Evolutionary conservation across 352 stramenopile genomes (phyloP).

Genomic region (Phytophthora tentaculata): DNA sequence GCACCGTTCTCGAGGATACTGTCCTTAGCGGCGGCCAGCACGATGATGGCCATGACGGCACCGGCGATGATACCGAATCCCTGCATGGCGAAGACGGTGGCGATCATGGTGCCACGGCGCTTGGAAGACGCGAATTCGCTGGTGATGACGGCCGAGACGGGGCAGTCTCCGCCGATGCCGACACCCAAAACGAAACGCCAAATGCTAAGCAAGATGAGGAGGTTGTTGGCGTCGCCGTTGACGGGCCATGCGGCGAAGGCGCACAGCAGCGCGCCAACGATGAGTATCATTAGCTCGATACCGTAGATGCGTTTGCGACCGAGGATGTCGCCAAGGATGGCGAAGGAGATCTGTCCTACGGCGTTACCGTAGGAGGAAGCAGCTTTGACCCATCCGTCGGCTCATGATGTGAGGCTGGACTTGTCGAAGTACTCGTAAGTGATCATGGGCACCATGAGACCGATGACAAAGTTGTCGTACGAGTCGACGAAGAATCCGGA

Average conservation of each 20-base stretch:
- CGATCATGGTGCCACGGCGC: slow-evolving; percentile 54
- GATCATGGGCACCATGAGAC: slow-evolving; percentile 55
- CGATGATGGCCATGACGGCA: slow-evolving; percentile 41
- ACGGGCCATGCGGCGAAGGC: slow-evolving; percentile 47
- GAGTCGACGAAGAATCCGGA: slow-evolving; percentile 65
- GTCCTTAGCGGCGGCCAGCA: slow-evolving; percentile 37
- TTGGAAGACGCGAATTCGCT: slow-evolving; percentile 52
- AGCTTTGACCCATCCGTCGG: slow-evolving; percentile 56
- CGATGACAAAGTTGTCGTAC: slow-evolving; percentile 68
- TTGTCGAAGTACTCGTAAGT: slow-evolving; percentile 59
- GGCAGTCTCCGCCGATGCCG: slow-evolving; percentile 61
- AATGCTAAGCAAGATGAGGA: slow-evolving; percentile 56
- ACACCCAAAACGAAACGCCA: slow-evolving; percentile 62
- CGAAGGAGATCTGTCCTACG: slow-evolving; percentile 57
- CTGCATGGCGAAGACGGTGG: slow-evolving; percentile 63
- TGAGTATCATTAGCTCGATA: slow-evolving; percentile 56
- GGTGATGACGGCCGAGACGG: slow-evolving; percentile 60
- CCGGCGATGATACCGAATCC: slow-evolving; percentile 52
- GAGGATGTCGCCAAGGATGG: slow-evolving; percentile 52
- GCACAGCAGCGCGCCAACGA: slow-evolving; percentile 41
- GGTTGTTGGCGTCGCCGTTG: slow-evolving; percentile 50
- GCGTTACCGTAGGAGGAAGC: slow-evolving; percentile 48
- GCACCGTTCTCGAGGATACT: slow-evolving; percentile 39
- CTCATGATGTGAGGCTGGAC: slow-evolving; percentile 34
- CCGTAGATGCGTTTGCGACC: slow-evolving; percentile 57